Evolutionary conservation across 176 grass and related monocot species (phyloP).

Genomic region (Poa pratensis): DNA sequence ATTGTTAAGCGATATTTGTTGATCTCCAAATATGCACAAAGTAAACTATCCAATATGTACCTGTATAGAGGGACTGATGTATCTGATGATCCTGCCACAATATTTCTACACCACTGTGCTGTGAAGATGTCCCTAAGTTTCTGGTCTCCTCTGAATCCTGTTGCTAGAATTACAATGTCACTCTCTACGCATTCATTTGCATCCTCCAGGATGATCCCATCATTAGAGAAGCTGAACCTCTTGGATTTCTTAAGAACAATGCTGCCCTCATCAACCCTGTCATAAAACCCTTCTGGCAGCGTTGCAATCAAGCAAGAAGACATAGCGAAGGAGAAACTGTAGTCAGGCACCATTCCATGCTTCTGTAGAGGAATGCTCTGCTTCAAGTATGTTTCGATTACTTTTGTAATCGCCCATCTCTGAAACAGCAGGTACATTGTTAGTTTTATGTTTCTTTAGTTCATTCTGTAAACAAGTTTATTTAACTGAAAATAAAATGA

Average conservation of each 20-base stretch:
- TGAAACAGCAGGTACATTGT: constrained; percentile 47
- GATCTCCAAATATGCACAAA: constrained; percentile 10
- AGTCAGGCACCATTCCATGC: constrained; percentile 91
- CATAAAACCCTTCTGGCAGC: constrained; percentile 80
- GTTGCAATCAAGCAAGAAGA: constrained; percentile 71
- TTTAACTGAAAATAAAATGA: constrained; percentile 10
- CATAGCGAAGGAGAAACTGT: constrained; percentile 78
- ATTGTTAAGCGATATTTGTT: constrained; percentile 1
- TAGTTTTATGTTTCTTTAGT: constrained; percentile 16
- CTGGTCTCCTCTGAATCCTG: constrained; percentile 87
- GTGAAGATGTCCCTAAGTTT: constrained; percentile 87
- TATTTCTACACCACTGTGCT: constrained; percentile 62
- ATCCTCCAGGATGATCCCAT: constrained; percentile 67
- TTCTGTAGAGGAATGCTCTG: constrained; percentile 67
- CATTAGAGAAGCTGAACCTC: constrained; percentile 66
- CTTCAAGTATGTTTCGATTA: constrained; percentile 66
- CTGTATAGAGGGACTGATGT: constrained; percentile 74
- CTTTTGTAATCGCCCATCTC: constrained; percentile 83
- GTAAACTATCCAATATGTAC: constrained; percentile 33
- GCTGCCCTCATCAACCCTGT: constrained; percentile 82
- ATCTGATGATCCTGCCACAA: constrained; percentile 64
- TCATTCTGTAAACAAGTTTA: constrained; percentile 12
- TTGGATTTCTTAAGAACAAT: constrained; percentile 79
- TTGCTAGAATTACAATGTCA: constrained; percentile 82
- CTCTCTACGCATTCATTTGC: constrained; percentile 55